phyloP scores from a whole-genome alignment of 2,329 filamentous ascomycete genomes.

The Epichloe festucae region DNA sequence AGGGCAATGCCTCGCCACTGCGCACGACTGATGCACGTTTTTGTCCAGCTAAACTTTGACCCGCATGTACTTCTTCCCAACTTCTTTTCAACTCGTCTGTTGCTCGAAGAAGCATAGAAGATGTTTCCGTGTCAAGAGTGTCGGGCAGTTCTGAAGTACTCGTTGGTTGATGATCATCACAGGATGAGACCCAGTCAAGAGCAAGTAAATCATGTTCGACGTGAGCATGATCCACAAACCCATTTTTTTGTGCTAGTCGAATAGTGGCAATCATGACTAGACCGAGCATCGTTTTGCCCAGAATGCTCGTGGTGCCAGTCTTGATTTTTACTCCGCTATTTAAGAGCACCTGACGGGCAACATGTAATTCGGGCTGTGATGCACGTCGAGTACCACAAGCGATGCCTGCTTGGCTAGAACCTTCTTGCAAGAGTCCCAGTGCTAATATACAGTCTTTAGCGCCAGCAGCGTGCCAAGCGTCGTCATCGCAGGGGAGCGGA shows the following conservation, averaged over 20 bases:
- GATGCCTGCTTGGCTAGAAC: slow-evolving; percentile 31
- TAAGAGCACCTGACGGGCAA: slow-evolving; percentile 48
- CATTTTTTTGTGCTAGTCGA: slow-evolving; percentile 21
- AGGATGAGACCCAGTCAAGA: slow-evolving; percentile 46
- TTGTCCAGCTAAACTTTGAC: background rate
- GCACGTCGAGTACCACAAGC: slow-evolving; percentile 38
- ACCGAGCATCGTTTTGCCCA: slow-evolving; percentile 1
- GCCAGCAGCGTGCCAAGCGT: slow-evolving; percentile 55
- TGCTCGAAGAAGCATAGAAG: background rate
- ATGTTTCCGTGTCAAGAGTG: background rate
- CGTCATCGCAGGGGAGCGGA: slow-evolving; percentile 60
- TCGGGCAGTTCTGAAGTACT: background rate
- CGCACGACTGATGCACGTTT: background rate
- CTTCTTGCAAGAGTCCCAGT: slow-evolving; percentile 49
- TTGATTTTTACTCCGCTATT: slow-evolving; percentile 25
- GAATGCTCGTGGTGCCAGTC: background rate
- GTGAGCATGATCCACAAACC: background rate
- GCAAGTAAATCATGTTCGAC: slow-evolving; percentile 14
- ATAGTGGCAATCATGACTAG: slow-evolving; percentile 50
- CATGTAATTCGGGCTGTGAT: slow-evolving; percentile 43
- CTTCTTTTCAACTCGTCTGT: background rate
- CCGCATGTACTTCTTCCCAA: background rate
- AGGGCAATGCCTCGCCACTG: background rate
- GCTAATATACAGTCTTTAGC: slow-evolving; percentile 49
- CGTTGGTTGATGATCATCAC: slow-evolving; percentile 33